phyloP scores from a whole-genome alignment of 768 basidiomycete genomes.

The Candolleomyces eurysporus region DNA sequence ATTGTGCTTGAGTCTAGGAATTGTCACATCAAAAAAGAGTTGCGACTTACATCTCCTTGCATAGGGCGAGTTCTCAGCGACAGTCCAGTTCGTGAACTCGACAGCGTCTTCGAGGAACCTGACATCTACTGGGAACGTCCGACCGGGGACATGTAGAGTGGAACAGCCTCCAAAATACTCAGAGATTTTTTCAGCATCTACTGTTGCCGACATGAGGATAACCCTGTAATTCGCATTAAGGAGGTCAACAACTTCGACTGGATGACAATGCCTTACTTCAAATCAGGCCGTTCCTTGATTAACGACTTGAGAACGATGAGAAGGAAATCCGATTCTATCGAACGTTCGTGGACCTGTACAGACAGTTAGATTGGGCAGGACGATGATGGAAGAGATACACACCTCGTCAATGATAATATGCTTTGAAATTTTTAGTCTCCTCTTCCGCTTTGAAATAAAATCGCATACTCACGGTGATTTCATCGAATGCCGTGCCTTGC shows the following conservation, averaged over 20 bases:
- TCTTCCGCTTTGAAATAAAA: not conserved
- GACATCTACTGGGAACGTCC: conserved; percentile 90
- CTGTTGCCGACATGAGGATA: conserved; percentile 94
- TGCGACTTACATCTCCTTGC: conserved; percentile 58
- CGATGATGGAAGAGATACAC: conserved; percentile 6
- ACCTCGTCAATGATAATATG: conserved; percentile 97
- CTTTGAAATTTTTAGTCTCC: conserved; percentile 33
- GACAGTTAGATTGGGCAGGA: not conserved
- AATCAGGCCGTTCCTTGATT: conserved; percentile 67
- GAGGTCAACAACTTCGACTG: not conserved
- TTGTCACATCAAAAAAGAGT: not conserved
- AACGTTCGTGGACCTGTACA: conserved; percentile 85
- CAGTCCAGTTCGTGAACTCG: conserved; percentile 74
- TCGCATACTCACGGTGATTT: conserved; percentile 69
- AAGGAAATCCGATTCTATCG: conserved; percentile 96
- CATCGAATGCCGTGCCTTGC: conserved; percentile 83
- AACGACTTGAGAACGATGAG: conserved; percentile 89
- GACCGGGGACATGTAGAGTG: conserved; percentile 83
- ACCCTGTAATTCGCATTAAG: conserved; percentile 47
- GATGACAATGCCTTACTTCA: conserved; percentile 57
- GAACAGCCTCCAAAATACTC: conserved; percentile 86
- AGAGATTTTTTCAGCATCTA: conserved; percentile 90
- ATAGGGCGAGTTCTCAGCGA: conserved; percentile 80
- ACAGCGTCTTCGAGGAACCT: conserved; percentile 90
- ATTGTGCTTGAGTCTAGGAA: not conserved